These are phyloP conservation scores for Paramecium bursaria DNA, from an alignment of 73 alveolate genomes.

Conservation along the genomic window DNA sequence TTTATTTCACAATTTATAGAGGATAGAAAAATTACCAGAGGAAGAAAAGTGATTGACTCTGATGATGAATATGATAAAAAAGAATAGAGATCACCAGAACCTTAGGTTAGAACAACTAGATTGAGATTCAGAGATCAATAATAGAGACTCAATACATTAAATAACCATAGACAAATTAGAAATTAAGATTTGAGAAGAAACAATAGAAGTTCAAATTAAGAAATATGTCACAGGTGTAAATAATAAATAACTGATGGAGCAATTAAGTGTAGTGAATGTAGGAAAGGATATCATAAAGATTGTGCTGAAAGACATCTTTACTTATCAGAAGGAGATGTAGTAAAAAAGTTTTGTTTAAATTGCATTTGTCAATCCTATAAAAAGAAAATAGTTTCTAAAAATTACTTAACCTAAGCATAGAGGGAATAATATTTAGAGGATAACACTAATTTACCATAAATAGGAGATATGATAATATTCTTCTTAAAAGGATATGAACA, in stretches of 20 bases:
- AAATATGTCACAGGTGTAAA: conserved; percentile 37
- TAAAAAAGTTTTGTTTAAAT: conserved; percentile 18
- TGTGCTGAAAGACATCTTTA: conserved; percentile 5
- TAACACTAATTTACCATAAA: conserved; percentile 41
- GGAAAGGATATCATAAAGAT: conserved; percentile 20
- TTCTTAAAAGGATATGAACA: conserved; percentile 51
- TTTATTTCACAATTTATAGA: not conserved
- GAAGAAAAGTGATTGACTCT: not conserved
- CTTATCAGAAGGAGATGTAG: conserved; percentile 19
- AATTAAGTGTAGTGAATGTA: conserved; percentile 13
- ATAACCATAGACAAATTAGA: conserved; percentile 50
- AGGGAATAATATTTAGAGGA: conserved; percentile 25
- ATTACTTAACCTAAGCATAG: no score
- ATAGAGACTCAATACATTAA: not conserved
- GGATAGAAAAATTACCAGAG: not conserved
- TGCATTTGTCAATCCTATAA: conserved; percentile 6
- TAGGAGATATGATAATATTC: conserved; percentile 49
- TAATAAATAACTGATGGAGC: not conserved
- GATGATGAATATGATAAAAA: not conserved
- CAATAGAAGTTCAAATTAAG: conserved; percentile 31
- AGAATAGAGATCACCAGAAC: not conserved
- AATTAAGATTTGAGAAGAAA: not conserved
- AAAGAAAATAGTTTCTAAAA: not conserved
- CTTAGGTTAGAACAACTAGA: conserved; percentile 8
- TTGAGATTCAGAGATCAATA: conserved; percentile 23